phyloP scores from a whole-genome alignment of 2,329 filamentous ascomycete genomes.

The Verticillium albo-atrum region DNA sequence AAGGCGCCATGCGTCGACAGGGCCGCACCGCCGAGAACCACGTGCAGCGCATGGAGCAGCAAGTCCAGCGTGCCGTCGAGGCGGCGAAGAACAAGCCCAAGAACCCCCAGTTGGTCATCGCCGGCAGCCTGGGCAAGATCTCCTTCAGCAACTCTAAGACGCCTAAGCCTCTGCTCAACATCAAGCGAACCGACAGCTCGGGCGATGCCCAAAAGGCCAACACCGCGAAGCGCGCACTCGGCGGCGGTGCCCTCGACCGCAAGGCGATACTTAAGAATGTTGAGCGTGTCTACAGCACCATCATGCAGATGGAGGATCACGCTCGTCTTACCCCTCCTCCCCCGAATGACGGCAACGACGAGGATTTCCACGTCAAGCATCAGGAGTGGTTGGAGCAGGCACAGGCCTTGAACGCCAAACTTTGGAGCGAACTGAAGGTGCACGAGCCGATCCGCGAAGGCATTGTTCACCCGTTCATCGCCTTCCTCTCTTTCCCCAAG shows the following conservation, averaged over 20 bases:
- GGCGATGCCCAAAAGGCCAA: conserved; percentile 52
- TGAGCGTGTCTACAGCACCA: conserved; percentile 77
- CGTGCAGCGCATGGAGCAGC: conserved; percentile 98
- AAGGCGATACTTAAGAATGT: conserved; percentile 83
- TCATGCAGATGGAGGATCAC: conserved; percentile 95
- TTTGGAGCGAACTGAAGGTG: conserved; percentile 87
- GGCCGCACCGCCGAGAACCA: conserved; percentile 89
- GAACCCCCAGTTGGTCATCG: conserved; percentile 94
- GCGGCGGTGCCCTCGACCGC: conserved; percentile 58
- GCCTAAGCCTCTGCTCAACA: conserved; percentile 88
- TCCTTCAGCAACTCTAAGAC: conserved; percentile 99
- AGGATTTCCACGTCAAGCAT: conserved; percentile 67
- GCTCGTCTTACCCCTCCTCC: conserved; percentile 70
- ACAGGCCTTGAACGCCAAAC: conserved; percentile 66
- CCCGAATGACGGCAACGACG: conserved; percentile 58
- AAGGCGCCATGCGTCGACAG: conserved; percentile 69
- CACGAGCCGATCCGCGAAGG: conserved; percentile 82
- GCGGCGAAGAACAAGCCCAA: conserved; percentile 97
- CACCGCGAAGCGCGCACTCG: conserved; percentile 35
- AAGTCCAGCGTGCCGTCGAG: conserved; percentile 94
- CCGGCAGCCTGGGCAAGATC: conserved; percentile 94
- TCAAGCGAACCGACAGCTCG: conserved; percentile 76
- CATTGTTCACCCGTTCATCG: conserved; percentile 87
- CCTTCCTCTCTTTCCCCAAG: conserved; percentile 89
- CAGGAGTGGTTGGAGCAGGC: conserved; percentile 74